These are phyloP conservation scores for Neurospora discreta DNA, from an alignment of 495 filamentous ascomycete genomes.

Conservation along the genomic window DNA sequence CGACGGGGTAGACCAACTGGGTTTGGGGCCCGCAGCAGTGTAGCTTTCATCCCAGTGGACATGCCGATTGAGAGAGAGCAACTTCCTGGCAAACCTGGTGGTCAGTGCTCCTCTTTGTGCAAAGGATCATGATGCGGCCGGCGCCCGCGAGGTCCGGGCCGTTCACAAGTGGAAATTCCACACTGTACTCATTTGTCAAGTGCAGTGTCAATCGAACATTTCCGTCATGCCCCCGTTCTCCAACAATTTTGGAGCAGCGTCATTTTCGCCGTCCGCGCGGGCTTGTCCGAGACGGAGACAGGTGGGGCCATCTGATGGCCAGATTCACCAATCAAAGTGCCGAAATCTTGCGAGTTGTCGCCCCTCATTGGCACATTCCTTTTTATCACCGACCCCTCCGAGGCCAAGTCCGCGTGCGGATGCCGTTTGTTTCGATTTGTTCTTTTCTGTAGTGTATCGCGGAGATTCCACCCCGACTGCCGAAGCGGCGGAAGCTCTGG, in stretches of 20 bases:
- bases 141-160: too few relatives aligned
- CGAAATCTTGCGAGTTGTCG: background rate
- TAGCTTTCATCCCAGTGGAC: background rate
- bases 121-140: too few relatives aligned
- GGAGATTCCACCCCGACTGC: background rate
- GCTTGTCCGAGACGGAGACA: background rate
- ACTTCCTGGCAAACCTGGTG: too few relatives aligned
- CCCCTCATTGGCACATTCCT: background rate
- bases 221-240: background rate
- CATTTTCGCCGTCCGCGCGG: background rate
- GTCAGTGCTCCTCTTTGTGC: background rate
- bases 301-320: background rate
- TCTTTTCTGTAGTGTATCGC: background rate
- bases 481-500: background rate
- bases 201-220: background rate
- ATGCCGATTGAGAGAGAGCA: background rate
- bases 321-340: background rate
- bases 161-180: too few relatives aligned
- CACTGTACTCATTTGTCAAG: too few relatives aligned
- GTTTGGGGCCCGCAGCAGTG: background rate
- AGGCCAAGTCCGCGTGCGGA: background rate
- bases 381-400: background rate
- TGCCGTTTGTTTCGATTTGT: background rate
- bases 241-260: background rate
- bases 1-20: background rate